Evolutionary conservation across 768 basidiomycete genomes (phyloP), one percentile per base, ranked within the genome.

Genomic region (Kwoniella europaea): DNA sequence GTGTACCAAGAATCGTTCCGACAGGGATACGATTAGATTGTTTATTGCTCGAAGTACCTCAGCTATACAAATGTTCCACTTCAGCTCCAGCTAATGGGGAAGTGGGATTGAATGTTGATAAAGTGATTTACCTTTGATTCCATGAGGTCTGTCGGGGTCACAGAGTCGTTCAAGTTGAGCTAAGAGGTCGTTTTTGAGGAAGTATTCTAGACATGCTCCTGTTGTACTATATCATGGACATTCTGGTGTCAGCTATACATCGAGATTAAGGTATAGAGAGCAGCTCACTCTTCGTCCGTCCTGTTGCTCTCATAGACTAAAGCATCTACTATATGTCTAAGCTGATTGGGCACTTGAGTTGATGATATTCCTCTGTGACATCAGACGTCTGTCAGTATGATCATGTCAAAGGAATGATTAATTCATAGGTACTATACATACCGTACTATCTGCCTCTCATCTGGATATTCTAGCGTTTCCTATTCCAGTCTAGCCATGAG

Each of bases 1-100:
- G 77, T 96, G 94, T 4, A 95, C 91, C 20, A 98, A 89, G 77
- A 98, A 97, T 74, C 92, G 91, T 79, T 97, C 94, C 71, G 97
- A 94, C 66, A 98, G 87, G 15, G 93, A 88, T 9, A 94, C 89
- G 13, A 98, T 91, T 88, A 97, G 92, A 75, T 93, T 93, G 75
- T 92, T 92, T 15, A 95, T 91, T 1, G 91, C 87, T 29, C 90
- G 88, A 43, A 98, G 86, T 13, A 96, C 92, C 80, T 94, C 92
- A 53, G 91, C 92, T 82, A 63, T 27, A 81, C 82, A n/a, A n/a
- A n/a, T n/a, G n/a, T n/a, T n/a, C n/a, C n/a, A n/a, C n/a, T n/a
- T n/a, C n/a, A n/a, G n/a, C n/a, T n/a, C n/a, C n/a, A n/a, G n/a
- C n/a, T n/a, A n/a, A n/a, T n/a, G n/a, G n/a, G n/a, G n/a, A n/a